Evolutionary conservation across 2,329 filamentous ascomycete genomes (phyloP).

Genomic region (Fusarium vanettenii): DNA sequence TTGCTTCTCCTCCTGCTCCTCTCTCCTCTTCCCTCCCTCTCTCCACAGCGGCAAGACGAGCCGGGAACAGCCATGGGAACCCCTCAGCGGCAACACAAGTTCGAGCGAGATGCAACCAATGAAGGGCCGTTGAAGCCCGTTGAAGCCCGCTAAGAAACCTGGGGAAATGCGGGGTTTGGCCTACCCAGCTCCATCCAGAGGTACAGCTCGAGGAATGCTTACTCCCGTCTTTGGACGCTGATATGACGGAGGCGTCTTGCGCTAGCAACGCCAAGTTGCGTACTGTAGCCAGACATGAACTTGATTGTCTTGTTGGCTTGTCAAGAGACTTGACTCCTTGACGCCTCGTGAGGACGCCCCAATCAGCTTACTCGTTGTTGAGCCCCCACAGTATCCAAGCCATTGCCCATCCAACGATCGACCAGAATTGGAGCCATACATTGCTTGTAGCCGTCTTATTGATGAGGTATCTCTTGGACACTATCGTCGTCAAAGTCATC

Average conservation of each 20-base stretch:
- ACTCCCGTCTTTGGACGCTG: not conserved
- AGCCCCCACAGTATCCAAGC: not conserved
- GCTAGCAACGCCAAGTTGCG: not conserved
- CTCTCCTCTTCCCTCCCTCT: slow-evolving; percentile 7
- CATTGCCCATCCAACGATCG: not conserved
- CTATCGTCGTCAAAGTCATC: not conserved
- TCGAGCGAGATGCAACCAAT: slow-evolving; percentile 22
- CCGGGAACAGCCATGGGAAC: slow-evolving; percentile 16
- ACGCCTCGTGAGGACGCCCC: not conserved
- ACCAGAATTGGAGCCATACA: not conserved
- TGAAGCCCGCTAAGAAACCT: slow-evolving; percentile 25
- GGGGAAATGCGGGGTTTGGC: slow-evolving; percentile 43
- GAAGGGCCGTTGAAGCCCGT: not conserved
- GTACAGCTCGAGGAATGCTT: not conserved
- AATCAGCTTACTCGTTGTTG: not conserved
- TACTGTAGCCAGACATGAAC: not conserved
- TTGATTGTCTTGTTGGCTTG: not conserved
- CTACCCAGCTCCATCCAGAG: not conserved
- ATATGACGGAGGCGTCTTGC: not conserved
- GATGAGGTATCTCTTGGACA: slow-evolving; percentile 14
- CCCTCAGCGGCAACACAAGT: slow-evolving; percentile 28
- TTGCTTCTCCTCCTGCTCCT: slow-evolving; percentile 2
- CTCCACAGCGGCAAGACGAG: slow-evolving; percentile 28
- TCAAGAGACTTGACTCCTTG: too few species aligned
- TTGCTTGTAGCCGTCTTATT: slow-evolving; percentile 16